A percentile compares a stretch with the other conserved stretches of the same genome.
These are phyloP conservation scores for Populus tomentosa DNA, from an alignment of 441 rosid genomes.

Conservation along the genomic window DNA sequence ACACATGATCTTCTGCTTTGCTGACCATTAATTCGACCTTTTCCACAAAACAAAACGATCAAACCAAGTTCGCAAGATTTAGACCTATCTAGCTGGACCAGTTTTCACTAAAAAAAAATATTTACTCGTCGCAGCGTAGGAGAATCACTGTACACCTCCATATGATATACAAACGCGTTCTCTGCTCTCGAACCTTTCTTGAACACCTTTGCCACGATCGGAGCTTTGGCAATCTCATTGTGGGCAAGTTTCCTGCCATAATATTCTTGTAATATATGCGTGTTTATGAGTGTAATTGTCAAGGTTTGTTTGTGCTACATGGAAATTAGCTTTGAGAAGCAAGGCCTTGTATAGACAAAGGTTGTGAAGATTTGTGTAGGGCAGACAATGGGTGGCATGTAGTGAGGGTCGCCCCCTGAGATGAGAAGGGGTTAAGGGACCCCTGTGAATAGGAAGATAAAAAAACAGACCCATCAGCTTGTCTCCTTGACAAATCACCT, in stretches of 20 bases:
- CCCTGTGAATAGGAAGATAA: conserved; percentile 30
- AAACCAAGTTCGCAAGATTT: too few species aligned
- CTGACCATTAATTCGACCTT: too few species aligned
- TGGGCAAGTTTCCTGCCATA: conserved; percentile 15
- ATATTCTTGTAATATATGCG: not conserved
- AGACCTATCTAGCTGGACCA: not conserved
- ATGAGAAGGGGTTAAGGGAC: conserved; percentile 17
- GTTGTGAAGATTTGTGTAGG: not conserved
- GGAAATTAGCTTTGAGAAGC: not conserved
- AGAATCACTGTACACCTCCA: conserved; percentile 65
- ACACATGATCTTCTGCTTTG: too few species aligned
- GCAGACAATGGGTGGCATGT: conserved; percentile 15
- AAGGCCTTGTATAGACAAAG: conserved; percentile 1
- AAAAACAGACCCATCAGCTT: conserved; percentile 39
- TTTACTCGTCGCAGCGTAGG: conserved; percentile 34
- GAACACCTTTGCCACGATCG: conserved; percentile 44
- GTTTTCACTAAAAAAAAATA: not conserved
- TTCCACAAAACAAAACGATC: too few species aligned
- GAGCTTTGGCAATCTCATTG: conserved; percentile 29
- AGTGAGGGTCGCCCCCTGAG: conserved; percentile 19
- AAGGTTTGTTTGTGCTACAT: not conserved
- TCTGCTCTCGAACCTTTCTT: conserved; percentile 40
- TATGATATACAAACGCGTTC: conserved; percentile 51
- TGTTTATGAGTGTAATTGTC: not conserved
- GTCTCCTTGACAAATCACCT: conserved; percentile 43